Evolutionary conservation across 345 rosid genomes (phyloP).

Genomic region (Brassica nigra): DNA sequence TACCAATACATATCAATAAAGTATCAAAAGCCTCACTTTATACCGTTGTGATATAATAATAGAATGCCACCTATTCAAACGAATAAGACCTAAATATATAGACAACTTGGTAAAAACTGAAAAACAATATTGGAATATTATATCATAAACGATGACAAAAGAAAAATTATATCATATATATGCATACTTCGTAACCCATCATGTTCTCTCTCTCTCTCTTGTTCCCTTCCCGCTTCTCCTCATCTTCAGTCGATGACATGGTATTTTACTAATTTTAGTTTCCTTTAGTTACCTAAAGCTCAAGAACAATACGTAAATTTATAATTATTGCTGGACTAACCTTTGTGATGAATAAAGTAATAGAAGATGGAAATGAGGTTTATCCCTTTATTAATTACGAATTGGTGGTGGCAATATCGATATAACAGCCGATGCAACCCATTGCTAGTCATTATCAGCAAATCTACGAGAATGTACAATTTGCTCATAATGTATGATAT

Average conservation of each 20-base stretch:
- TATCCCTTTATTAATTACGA: not conserved
- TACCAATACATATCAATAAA: too few relatives aligned
- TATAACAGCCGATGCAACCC: not conserved
- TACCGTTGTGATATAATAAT: too few relatives aligned
- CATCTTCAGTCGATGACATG: conserved; percentile 23
- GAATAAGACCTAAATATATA: conserved; percentile 13
- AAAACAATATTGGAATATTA: not conserved
- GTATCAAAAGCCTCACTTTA: too few relatives aligned
- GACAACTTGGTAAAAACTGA: conserved; percentile 4
- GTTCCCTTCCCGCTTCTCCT: conserved; percentile 24
- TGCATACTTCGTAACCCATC: not conserved
- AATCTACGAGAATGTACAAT: not conserved
- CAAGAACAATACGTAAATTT: not conserved
- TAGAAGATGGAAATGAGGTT: not conserved
- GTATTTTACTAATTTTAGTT: not conserved
- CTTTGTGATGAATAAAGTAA: not conserved
- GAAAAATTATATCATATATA: too few relatives aligned
- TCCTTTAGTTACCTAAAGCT: not conserved
- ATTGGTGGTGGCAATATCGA: not conserved
- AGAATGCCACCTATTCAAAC: not conserved
- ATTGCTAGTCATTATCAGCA: not conserved
- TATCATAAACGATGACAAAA: not conserved
- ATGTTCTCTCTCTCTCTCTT: conserved; percentile 27
- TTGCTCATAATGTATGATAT: not conserved
- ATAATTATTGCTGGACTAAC: not conserved